Base-by-base conservation (phyloP, 805 yeast genomes). In the Saccharomycopsis sp. region DNA sequence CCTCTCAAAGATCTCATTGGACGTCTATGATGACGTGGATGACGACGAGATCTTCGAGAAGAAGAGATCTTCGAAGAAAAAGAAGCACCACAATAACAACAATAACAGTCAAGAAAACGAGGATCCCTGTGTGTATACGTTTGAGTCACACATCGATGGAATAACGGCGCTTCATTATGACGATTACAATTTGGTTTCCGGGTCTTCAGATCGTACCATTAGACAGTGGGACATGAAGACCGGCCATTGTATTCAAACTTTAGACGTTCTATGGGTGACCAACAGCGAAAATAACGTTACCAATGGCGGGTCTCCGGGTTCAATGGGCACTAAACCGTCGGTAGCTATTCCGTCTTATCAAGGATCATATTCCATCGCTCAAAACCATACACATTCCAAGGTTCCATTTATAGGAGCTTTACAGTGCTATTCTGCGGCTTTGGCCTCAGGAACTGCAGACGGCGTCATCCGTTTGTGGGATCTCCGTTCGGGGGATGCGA, bases 381-480 rank as follows among this genome's bases (percentile, higher is more conserved):
- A 42, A 38, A 35, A 51, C 19, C 44, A 52, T 42, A 23, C 52
- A 9, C 51, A 52, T 23, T 56, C 52, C 9, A 58, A 64, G 20
- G 58, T 61, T 29, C 81, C 82, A 2, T 79, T 81, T 60, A 79
- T 86, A 51, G 86, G 88, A 0, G 85, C 88, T 0, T 67, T 87
- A 38, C 92, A 87, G 68, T 83, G 87, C 59, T 83, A 76, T 65
- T 89, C 85, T 65, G 88, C 89, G 0, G 93, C 92, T 0, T 71
- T 87, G 63, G 93, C 93, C 0, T 82, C 90, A 0, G 94, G 93
- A 55, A 84, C 91, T 0, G 82, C 82, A 17, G 93, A 87, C 69
- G 93, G 93, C 1, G 69, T 83, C 3, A 89, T 87, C 1, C 72
- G 94, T 56, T 71, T 87, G 22, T 87, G 93, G 92, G 94, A 87